These are phyloP conservation scores for Quercus rubra DNA, from an alignment of 306 rosid genomes.

Conservation along the genomic window DNA sequence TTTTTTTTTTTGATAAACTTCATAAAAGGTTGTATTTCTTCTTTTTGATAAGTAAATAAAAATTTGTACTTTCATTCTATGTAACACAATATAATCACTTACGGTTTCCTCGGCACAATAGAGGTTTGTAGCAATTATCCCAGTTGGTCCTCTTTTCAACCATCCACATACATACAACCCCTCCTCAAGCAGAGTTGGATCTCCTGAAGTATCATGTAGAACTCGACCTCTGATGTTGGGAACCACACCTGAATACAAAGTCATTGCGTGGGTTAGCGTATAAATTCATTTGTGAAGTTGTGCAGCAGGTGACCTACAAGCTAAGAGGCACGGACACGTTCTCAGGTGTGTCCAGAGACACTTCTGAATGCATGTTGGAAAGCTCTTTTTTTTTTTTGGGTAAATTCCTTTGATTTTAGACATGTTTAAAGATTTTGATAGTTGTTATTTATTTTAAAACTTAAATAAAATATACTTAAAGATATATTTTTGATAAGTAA, in stretches of 20 bases:
- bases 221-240: constrained; percentile 84
- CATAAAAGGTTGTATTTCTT: neutral
- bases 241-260: constrained; percentile 61
- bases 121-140: constrained; percentile 88
- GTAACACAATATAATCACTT: constrained; percentile 20
- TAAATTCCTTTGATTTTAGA: neutral
- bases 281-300: neutral
- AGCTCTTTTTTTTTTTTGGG: neutral
- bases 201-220: constrained; percentile 39
- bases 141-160: constrained; percentile 99
- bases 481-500: too few relatives aligned
- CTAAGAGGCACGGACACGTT: neutral
- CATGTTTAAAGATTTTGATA: too few relatives aligned
- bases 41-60: too few relatives aligned
- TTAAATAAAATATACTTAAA: too few relatives aligned
- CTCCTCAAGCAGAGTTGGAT: constrained; percentile 47
- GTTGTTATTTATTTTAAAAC: too few relatives aligned
- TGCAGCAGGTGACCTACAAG: neutral
- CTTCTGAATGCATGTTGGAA: too few relatives aligned
- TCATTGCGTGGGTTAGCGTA: constrained; percentile 8
- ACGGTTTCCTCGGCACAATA: constrained; percentile 92
- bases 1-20: neutral
- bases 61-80: neutral
- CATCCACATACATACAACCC: constrained; percentile 93
- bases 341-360: too few relatives aligned